Base-by-base conservation (phyloP, 2,329 filamentous ascomycete genomes). In the Stemphylium vesicarium region DNA sequence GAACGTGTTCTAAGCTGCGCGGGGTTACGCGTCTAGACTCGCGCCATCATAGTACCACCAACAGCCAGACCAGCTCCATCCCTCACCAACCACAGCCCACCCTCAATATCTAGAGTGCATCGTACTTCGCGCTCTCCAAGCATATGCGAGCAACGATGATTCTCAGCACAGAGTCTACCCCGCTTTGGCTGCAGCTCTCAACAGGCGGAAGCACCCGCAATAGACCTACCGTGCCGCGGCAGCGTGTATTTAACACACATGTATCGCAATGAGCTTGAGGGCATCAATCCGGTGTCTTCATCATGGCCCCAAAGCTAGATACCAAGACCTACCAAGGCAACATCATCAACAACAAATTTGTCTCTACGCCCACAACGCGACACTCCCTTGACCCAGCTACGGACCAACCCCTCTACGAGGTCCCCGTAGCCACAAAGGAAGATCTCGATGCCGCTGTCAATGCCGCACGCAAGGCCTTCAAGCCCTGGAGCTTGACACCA, bases 281-380 rank as follows among this genome's bases (percentile, higher is more conserved):
- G 4, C 10, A 35, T 36, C 13, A 24, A 20, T 4, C 13, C n/a
- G 12, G 31, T 20, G 1, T 4, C 35, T 10, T 15, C 12, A 16
- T 20, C 12, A 37, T 38, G 29, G 18, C 42, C 8, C 32, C 38
- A 16, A 33, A 49, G 16, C 24, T 55, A 13, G 40, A 54, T 8
- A 20, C 24, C 2, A 13, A 62, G 58, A 59, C 39, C 33, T 65
- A 62, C 42, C 55, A 45, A 26, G 65, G 65, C 33, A 84, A 83
- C 69, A 71, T 24, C 51, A 82, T 84, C 57, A 77, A 82, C 56
- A 80, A 80, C 41, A 69, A 80, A 60, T 63, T 79, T 40, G 69
- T 72, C 11, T 62, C 73, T 22, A 81, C 80, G 0, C 53, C 67
- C 3, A 60, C 72, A 39, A 82, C 78, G 4, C 22, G 11, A 76